Base-by-base conservation (phyloP, 2,329 filamentous ascomycete species). In the Ophiocordyceps camponoti-floridani region DNA sequence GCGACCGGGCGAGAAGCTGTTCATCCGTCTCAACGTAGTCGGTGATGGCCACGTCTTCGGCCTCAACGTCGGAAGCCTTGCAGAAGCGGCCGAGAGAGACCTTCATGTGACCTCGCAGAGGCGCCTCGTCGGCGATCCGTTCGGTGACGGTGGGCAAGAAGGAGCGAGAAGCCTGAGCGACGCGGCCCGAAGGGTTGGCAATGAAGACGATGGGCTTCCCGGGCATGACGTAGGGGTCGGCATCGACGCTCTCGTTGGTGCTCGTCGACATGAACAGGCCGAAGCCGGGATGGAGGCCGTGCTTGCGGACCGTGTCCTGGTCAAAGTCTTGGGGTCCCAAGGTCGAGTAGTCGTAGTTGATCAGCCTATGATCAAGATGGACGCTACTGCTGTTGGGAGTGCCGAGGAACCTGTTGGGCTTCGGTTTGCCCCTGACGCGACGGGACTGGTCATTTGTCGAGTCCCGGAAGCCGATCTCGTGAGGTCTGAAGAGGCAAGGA, bases 401-500 rank as follows among this genome's bases (percentile, higher is more conserved):
- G 49, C 69, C 64, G 42, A 74, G 61, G 51, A 68, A 76, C 53
- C 67, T 70, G 52, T 47, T 44, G 40, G n/a, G 19, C 23, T 41
- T 27, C 6, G 26, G 43, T 13, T n/a, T 33, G 35, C 45, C 31
- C 38, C 28, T 35, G 41, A 30, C 31, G 11, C 31, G 33, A n/a
- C 38, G 37, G 28, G 38, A 16, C 11, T 68, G 66, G 50, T 73
- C 70, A 47, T 77, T 77, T 48, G 67, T 67, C 4, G 71, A 73
- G 51, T 77, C 74, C 19, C 70, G 66, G 55, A 75, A 77, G 13
- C 74, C 74, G 48, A 78, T 77, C 52, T 77, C 72, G 46, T 67
- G 61, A 9, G 69, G 59, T 35, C 70, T 63, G 46, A 67, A 76
- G 44, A 64, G 58, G 48, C 70, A 71, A 0, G 65, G 50, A 7